These are phyloP conservation scores for Balakata baccata DNA, from an alignment of 345 rosid genomes.

Conservation along the genomic window DNA sequence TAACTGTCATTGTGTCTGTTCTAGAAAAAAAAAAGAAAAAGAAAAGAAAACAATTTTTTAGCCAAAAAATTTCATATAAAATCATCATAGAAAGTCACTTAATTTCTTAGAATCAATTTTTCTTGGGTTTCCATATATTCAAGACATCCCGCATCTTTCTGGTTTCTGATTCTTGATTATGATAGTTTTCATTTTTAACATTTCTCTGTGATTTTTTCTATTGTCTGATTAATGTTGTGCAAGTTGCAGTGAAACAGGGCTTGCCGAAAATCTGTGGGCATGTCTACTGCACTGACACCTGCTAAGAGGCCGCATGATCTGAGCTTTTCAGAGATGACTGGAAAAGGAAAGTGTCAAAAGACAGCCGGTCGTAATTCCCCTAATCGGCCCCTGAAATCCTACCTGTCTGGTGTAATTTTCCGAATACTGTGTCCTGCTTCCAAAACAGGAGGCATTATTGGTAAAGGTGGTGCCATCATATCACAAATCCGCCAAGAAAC, in stretches of 20 bases:
- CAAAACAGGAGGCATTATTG: conserved; percentile 35
- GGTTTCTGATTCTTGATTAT: background rate
- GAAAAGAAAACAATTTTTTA: background rate
- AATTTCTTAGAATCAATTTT: background rate
- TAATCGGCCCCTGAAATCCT: conserved; percentile 25
- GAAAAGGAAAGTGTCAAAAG: conserved; percentile 51
- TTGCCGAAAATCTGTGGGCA: conserved; percentile 12
- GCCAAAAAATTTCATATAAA: too few relatives aligned
- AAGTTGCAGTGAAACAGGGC: background rate
- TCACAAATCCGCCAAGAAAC: conserved; percentile 50
- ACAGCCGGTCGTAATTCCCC: conserved; percentile 24
- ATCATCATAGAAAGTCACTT: background rate
- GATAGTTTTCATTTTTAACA: background rate
- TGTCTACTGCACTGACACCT: conserved; percentile 52
- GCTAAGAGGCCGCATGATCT: conserved; percentile 52
- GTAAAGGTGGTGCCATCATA: conserved; percentile 37
- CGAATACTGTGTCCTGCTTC: conserved; percentile 51
- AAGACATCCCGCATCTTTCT: background rate
- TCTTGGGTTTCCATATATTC: background rate
- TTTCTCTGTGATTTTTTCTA: background rate
- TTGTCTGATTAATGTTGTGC: background rate
- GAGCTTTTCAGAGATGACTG: conserved; percentile 37
- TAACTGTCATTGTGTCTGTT: background rate
- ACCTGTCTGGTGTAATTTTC: conserved; percentile 23
- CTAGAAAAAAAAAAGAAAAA: background rate